Evolutionary conservation across 192 early-diverging fungal genomes (phyloP), one percentile per base, ranked within the genome.

Genomic region (Phycomyces nitens): DNA sequence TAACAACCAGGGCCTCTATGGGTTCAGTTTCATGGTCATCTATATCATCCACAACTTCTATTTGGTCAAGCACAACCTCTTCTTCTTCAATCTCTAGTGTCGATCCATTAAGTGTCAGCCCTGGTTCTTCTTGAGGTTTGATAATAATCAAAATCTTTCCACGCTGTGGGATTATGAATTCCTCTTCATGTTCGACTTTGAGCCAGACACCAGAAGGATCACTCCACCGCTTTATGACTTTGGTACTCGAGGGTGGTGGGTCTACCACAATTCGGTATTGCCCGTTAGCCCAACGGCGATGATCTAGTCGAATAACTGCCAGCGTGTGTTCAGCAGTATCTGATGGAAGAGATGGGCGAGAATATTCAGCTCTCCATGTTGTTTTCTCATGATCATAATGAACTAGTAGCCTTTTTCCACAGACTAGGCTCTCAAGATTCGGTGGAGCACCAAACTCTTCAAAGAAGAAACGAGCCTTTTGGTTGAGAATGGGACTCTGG

Each of bases 101-200:
- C 9, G 68, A 73, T 1, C 77, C 79, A 58, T 69, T 56, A 12
- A 71, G 64, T 20, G 66, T 58, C 9, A 72, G 34, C 20, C 64
- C 63, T 0, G 44, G 26, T 0, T 47, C 20, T 9, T 40, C 52
- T 23, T 65, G 55, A 1, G 59, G 70, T 42, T 72, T 72, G 43
- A 74, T 78, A 49, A 82, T 65, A 9, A 82, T 47, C 6, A 82
- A 50, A 15, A 79, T 76, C 22, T 73, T 82, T 41, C 75, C 80
- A 15, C 75, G 69, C 40, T 66, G 60, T 16, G 77, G 80, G 15
- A 77, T 68, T 23, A 76, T 72, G 23, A 68, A 59, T 24, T 68
- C 72, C 29, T 74, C 65, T 9, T 69, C 69, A 24, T 82, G 80
- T 27, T 78, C 77, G 29, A 82, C 72, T 12, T 68, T 26, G 5